Percentiles rank a stretch among this genome's conserved stretches.
These are phyloP conservation scores for Boletus rufocinnamomeus DNA, from an alignment of 768 basidiomycete species.

Conservation along the genomic window DNA sequence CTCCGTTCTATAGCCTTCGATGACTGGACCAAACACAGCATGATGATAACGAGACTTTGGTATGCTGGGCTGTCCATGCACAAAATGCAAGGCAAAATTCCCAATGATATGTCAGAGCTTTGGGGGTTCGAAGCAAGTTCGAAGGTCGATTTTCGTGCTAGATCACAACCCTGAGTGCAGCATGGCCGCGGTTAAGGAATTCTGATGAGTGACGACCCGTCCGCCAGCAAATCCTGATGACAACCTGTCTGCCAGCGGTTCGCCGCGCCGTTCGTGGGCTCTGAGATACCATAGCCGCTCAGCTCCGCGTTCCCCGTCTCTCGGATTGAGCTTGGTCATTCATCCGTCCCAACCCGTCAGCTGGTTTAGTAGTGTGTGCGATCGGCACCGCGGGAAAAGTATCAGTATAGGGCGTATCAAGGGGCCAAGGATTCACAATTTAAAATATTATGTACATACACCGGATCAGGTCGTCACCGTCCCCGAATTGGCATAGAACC, in stretches of 20 bases:
- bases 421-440: neutral
- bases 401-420: neutral
- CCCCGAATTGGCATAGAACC: constrained; percentile 2
- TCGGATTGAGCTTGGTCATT: neutral
- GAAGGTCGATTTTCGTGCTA: constrained; percentile 1
- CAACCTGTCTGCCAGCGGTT: neutral
- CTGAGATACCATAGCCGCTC: neutral
- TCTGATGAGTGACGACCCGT: no score
- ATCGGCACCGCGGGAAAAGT: constrained; percentile 3
- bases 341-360: constrained; percentile 6
- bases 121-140: neutral
- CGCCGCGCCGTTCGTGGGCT: neutral
- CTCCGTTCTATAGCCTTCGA: neutral
- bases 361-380: constrained; percentile 23
- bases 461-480: constrained; percentile 3
- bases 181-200: constrained; percentile 4
- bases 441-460: neutral
- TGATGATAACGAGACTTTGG: neutral
- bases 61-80: neutral
- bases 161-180: constrained; percentile 10
- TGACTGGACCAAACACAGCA: neutral
- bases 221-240: no score
- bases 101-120: neutral
- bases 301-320: neutral
- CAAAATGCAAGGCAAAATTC: neutral